Evolutionary conservation across 2,329 filamentous ascomycete genomes (phyloP), one percentile per base, ranked within the genome.

Genomic region (Aspergillus sp.): DNA sequence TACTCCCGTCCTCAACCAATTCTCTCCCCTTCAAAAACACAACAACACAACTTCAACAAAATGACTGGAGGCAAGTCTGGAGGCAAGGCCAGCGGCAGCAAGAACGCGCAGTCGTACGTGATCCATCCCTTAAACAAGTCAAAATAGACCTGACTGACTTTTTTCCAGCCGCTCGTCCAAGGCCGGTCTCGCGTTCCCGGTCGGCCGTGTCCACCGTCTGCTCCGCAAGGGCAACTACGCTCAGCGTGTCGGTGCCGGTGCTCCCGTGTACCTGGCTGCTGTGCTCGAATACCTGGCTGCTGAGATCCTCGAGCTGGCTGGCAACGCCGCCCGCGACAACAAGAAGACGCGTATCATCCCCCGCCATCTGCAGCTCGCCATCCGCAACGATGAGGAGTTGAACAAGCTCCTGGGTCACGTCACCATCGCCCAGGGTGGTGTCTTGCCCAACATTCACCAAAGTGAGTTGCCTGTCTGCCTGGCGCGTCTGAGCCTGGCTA

Each of bases 281-380:
- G 91, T 98, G 35, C 86, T 98, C 30, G 91, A 98, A 72, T 98
- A 98, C 65, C 82, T 98, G 39, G 89, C 91, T 52, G 91, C 91
- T 49, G 91, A 98, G 74, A 95, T 98, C 54, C 86, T 98, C 59
- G 91, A 98, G 72, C 72, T 98, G 71, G 91, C 91, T 65, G 91
- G 91, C 55, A 98, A 98, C 68, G 91, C 91, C 57, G 91, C 91
- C 45, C 89, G 91, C 55, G 91, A 98, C 73, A 95, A 96, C 81
- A 98, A 98, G 85, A 96, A 96, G 83, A 98, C 89, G 47, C 88
- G 91, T 82, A 98, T 98, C 72, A 98, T 96, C 42, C 91, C 91
- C 48, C 86, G 91, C 68, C 91, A 98, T 69, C 79, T 98, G 29
- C 91, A 98, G 74, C 86, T 98, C 53, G 91, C 91, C 69, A 98